Percentiles rank a stretch among this genome's conserved stretches.
Evolutionary conservation across 306 rosid species (phyloP).

Genomic region (Acacia crassicarpa): DNA sequence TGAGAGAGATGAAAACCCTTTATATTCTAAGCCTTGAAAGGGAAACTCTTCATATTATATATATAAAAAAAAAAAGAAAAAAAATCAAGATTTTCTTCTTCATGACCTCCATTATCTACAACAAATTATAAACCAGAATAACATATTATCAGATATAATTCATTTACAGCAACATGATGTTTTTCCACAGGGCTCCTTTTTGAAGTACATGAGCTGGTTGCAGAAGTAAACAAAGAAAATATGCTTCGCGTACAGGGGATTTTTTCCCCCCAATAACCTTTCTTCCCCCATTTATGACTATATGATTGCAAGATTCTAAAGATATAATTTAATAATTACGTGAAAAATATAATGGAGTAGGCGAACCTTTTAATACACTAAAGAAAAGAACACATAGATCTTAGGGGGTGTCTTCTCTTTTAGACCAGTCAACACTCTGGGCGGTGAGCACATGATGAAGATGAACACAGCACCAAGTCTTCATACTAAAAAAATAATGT

Average conservation of each 20-base stretch:
- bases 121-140: too few species aligned
- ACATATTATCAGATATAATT: not conserved
- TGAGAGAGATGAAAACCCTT: too few species aligned
- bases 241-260: not conserved
- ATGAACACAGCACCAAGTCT: constrained; percentile 12
- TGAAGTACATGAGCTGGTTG: not conserved
- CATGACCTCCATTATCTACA: not conserved
- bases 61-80: too few species aligned
- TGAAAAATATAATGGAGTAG: not conserved
- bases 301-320: not conserved
- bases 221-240: not conserved
- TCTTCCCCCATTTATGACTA: too few species aligned
- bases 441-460: not conserved
- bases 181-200: constrained; percentile 27
- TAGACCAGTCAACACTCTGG: not conserved
- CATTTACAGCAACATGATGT: constrained; percentile 16
- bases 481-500: not conserved
- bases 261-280: too few species aligned
- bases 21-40: too few species aligned
- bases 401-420: not conserved
- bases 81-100: too few species aligned
- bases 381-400: constrained; percentile 4
- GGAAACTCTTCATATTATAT: too few species aligned
- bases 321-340: not conserved
- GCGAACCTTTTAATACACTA: not conserved